phyloP scores from a whole-genome alignment of 2,329 filamentous ascomycete genomes.

The Lachnellula arida region DNA sequence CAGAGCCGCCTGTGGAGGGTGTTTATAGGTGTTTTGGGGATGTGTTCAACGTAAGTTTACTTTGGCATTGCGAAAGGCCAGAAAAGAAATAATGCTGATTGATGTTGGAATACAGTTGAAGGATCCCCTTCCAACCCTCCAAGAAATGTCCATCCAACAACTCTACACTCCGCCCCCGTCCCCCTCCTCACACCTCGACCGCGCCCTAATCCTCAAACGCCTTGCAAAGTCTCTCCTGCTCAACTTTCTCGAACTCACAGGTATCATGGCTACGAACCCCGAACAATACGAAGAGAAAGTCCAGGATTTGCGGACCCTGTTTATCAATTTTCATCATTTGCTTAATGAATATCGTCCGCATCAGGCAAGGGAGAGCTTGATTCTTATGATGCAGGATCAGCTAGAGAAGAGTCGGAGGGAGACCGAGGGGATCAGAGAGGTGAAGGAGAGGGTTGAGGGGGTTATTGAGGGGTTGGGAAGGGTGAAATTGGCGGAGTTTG shows the following conservation, averaged over 20 bases:
- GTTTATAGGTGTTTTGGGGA: slow-evolving; percentile 72
- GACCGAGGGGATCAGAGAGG: slow-evolving; percentile 62
- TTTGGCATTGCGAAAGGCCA: background rate
- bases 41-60: slow-evolving; percentile 48
- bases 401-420: slow-evolving; percentile 68
- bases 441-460: slow-evolving; percentile 67
- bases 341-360: slow-evolving; percentile 94
- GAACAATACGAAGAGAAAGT: slow-evolving; percentile 65
- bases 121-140: slow-evolving; percentile 61
- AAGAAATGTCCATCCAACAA: slow-evolving; percentile 66
- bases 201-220: slow-evolving; percentile 65
- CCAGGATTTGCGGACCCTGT: slow-evolving; percentile 71
- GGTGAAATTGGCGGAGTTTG: slow-evolving; percentile 29
- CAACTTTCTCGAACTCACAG: slow-evolving; percentile 82
- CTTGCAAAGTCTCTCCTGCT: slow-evolving; percentile 81
- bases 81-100: slow-evolving; percentile 14
- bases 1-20: slow-evolving; percentile 65
- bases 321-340: slow-evolving; percentile 88
- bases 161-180: slow-evolving; percentile 47
- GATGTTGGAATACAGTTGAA: slow-evolving; percentile 39
- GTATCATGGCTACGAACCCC: slow-evolving; percentile 64
- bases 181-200: slow-evolving; percentile 44
- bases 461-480: slow-evolving; percentile 66
- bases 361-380: slow-evolving; percentile 83
- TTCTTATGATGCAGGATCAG: slow-evolving; percentile 82